Evolutionary conservation across 805 yeast species (phyloP), one percentile per base, ranked within the genome.

Genomic region (Deakozyma indianensis): DNA sequence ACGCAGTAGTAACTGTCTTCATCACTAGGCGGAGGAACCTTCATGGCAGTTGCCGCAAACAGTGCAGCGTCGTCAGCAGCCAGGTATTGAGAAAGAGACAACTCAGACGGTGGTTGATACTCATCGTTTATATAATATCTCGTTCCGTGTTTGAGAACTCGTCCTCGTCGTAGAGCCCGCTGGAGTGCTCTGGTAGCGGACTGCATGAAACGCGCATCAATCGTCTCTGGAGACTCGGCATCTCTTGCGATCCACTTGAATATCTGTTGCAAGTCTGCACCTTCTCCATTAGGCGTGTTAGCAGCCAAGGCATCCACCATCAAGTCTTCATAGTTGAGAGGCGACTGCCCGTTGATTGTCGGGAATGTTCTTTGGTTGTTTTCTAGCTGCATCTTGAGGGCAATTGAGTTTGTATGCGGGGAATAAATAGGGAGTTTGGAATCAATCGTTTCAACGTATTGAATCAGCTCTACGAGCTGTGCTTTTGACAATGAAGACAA

Each of bases 391-490:
- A 62, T 56, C 35, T 56, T 51, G 25, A 58, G 59, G 20, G 60
- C 67, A 11, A 61, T 54, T 11, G 53, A 47, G 29, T 60, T 59
- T 4, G 64, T 54, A 27, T 62, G 53, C 1, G 69, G 68, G 21
- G 69, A 58, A 48, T 65, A 66, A 11, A 66, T 53, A 11, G 65
- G 65, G 24, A 67, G 52, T 15, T 53, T 54, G 3, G 69, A 67
- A 41, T 60, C 55, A 23, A 60, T 45, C 4, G 60, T 56, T 44
- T 66, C 71, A 2, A 67, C 65, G 43, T 57, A 60, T 28, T 60
- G 57, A 14, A 66, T 53, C 41, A 67, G 54, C 28, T 66, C 67
- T 2, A 67, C 62, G 22, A 66, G 59, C 53, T 66, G 71, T 4
- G 64, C 58, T 38, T 56, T 58, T 3, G 69, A 57, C 11, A 66